Conservation (phyloP, 768 basidiomycete species). For the Pleurotus citrinopileatus region DNA sequence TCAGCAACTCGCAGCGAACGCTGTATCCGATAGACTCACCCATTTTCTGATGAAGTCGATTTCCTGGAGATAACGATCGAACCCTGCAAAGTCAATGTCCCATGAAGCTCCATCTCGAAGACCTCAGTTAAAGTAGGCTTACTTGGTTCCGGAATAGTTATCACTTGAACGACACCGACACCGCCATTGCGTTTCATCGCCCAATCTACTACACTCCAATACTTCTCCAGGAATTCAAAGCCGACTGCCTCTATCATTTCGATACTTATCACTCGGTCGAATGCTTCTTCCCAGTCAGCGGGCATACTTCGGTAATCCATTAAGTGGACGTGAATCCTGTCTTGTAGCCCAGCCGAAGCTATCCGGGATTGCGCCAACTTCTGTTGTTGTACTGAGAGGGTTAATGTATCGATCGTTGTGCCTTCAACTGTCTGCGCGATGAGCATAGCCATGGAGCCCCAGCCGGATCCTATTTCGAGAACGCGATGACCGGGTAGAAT, state of each 20-base stretch:
- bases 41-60: slow-evolving; percentile 82
- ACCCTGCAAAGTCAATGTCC: slow-evolving; percentile 30
- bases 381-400: slow-evolving; percentile 67
- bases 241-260: slow-evolving; percentile 83
- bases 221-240: slow-evolving; percentile 58
- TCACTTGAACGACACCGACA: slow-evolving; percentile 71
- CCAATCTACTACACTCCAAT: slow-evolving; percentile 66
- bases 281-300: slow-evolving; percentile 56
- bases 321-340: slow-evolving; percentile 62
- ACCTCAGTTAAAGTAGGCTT: slow-evolving; percentile 22
- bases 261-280: slow-evolving; percentile 69
- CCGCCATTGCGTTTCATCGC: slow-evolving; percentile 57
- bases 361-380: slow-evolving; percentile 55
- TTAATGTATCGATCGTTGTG: slow-evolving; percentile 68
- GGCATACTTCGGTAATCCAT: slow-evolving; percentile 75
- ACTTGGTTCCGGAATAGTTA: slow-evolving; percentile 74
- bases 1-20: no score
- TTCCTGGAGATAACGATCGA: slow-evolving; percentile 51
- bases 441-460: slow-evolving; percentile 70
- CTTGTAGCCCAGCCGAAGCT: slow-evolving; percentile 44
- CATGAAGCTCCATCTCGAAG: not conserved
- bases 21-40: slow-evolving; percentile 35
- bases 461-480: slow-evolving; percentile 77
- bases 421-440: slow-evolving; percentile 52
- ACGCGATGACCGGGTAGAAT: slow-evolving; percentile 56